These are phyloP conservation scores for Fraxinus dipetala DNA, from an alignment of 305 asterid species.

Conservation along the genomic window DNA sequence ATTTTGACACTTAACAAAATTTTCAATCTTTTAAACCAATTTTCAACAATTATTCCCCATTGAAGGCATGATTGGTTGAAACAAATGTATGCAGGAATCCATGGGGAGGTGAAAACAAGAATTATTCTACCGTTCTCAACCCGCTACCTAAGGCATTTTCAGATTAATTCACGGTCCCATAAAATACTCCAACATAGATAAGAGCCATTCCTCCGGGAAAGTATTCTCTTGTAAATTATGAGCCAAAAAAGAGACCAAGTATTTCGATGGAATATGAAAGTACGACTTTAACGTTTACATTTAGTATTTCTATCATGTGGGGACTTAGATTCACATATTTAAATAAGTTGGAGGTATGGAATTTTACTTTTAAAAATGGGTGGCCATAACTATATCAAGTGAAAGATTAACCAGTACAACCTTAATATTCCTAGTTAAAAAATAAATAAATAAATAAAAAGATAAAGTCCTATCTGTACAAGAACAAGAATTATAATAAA, in stretches of 20 bases:
- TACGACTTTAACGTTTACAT: not conserved
- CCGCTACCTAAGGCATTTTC: not conserved
- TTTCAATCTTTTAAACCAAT: no score
- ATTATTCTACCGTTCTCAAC: not conserved
- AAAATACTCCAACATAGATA: not conserved
- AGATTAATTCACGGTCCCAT: not conserved
- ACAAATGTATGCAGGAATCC: not conserved
- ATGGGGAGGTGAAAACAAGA: not conserved
- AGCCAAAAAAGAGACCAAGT: not conserved
- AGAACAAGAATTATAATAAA: not conserved
- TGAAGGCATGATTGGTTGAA: no score
- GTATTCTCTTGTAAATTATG: not conserved
- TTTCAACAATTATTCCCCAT: no score
- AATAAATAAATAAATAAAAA: no score
- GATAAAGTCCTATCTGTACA: not conserved
- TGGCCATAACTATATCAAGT: not conserved
- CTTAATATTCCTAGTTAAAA: not conserved
- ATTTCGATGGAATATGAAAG: not conserved
- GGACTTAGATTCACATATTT: no score
- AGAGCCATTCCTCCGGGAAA: not conserved
- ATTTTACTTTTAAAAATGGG: not conserved
- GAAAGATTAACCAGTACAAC: not conserved
- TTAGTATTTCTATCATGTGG: not conserved
- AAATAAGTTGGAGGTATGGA: no score
- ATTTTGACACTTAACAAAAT: no score